Conservation (phyloP, 768 basidiomycete genomes). For the Phanerochaete sordida region DNA sequence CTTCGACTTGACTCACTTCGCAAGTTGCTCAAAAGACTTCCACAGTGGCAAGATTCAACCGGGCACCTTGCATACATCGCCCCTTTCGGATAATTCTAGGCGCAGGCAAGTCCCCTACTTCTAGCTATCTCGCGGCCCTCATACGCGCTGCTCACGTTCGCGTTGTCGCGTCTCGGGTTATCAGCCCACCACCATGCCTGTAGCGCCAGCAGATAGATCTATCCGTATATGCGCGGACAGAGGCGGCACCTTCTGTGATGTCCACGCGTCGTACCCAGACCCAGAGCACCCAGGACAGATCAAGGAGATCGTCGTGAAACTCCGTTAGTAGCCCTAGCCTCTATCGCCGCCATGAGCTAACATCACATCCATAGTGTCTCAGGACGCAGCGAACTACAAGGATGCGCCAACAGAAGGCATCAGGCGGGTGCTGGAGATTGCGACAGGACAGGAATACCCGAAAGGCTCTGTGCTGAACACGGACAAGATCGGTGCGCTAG, state of each 20-base stretch:
- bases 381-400: conserved; percentile 81
- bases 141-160: not conserved
- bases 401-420: conserved; percentile 97
- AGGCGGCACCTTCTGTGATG: conserved; percentile 92
- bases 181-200: not conserved
- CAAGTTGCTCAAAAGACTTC: too few relatives aligned
- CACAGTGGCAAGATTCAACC: too few relatives aligned
- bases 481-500: conserved; percentile 68
- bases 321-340: conserved; percentile 47
- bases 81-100: too few relatives aligned
- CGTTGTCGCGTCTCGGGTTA: not conserved
- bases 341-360: not conserved
- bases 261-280: conserved; percentile 83
- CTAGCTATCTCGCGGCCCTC: too few relatives aligned
- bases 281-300: conserved; percentile 54
- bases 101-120: too few relatives aligned
- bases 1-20: too few relatives aligned
- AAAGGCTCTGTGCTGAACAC: conserved; percentile 67
- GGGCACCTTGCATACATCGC: too few relatives aligned
- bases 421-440: conserved; percentile 75
- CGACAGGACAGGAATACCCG: conserved; percentile 64
- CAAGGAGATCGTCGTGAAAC: conserved; percentile 87
- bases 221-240: conserved; percentile 85
- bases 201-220: conserved; percentile 51
- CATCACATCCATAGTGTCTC: conserved; percentile 57